Evolutionary conservation across 108 stramenopile genomes (phyloP).

Genomic region (Stephanodiscus minutulus): DNA sequence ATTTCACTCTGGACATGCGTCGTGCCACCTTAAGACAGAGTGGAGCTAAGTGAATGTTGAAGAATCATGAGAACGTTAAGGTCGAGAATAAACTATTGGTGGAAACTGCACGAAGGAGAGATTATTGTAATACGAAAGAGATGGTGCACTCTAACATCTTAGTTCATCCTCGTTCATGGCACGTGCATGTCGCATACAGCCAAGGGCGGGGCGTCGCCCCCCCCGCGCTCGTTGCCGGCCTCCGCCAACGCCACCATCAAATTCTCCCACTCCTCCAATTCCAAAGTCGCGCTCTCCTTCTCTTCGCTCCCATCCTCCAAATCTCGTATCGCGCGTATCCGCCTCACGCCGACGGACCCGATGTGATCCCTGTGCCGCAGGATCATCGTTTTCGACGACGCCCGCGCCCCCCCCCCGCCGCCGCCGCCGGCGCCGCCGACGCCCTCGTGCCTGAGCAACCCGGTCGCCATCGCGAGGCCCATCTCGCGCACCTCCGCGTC

Average conservation of each 20-base stretch:
- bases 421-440: slow-evolving; percentile 16
- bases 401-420: not conserved
- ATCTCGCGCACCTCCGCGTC: slow-evolving; percentile 78
- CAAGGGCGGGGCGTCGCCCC: not conserved
- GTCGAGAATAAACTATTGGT: too few relatives aligned
- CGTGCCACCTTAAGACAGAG: too few relatives aligned
- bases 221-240: slow-evolving; percentile 8
- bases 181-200: not conserved
- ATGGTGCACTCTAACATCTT: too few relatives aligned
- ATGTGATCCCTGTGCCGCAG: slow-evolving; percentile 54
- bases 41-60: too few relatives aligned
- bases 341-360: slow-evolving; percentile 59
- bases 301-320: slow-evolving; percentile 66
- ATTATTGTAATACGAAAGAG: too few relatives aligned
- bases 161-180: not conserved
- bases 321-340: slow-evolving; percentile 58
- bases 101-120: too few relatives aligned
- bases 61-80: too few relatives aligned
- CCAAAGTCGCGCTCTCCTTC: slow-evolving; percentile 51
- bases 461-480: slow-evolving; percentile 56
- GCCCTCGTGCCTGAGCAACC: slow-evolving; percentile 49
- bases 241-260: slow-evolving; percentile 60
- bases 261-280: slow-evolving; percentile 78
- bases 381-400: slow-evolving; percentile 33
- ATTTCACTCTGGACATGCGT: too few relatives aligned